Evolutionary conservation across 441 rosid genomes (phyloP).

Genomic region (Corymbia calophylla): DNA sequence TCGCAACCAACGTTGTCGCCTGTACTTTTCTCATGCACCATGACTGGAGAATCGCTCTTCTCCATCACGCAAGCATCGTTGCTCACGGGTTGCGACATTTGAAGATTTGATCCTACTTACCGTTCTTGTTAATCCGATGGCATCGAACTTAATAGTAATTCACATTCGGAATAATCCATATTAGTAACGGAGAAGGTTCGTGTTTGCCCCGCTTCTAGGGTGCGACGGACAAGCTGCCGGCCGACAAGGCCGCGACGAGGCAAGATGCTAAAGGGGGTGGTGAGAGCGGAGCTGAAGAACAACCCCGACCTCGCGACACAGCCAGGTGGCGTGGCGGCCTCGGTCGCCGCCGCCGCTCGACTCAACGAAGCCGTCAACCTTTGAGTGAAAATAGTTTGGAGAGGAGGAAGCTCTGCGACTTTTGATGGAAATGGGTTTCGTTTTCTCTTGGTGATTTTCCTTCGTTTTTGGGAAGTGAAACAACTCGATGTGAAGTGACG

Average conservation of each 20-base stretch:
- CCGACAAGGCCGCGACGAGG: slow-evolving; percentile 56
- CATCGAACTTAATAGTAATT: background rate
- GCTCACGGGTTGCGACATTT: too few relatives aligned
- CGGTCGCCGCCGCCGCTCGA: slow-evolving; percentile 59
- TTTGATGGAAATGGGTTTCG: background rate
- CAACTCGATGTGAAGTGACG: background rate
- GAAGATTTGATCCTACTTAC: too few relatives aligned
- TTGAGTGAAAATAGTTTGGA: background rate
- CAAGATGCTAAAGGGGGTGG: slow-evolving; percentile 59
- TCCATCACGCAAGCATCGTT: too few relatives aligned
- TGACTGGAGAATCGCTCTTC: too few relatives aligned
- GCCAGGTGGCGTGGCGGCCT: slow-evolving; percentile 65
- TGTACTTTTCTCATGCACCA: too few relatives aligned
- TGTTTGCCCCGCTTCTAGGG: slow-evolving; percentile 19
- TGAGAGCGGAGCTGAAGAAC: slow-evolving; percentile 55
- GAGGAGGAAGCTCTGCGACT: background rate
- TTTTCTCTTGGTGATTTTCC: background rate
- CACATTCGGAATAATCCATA: background rate
- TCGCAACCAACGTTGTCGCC: too few relatives aligned
- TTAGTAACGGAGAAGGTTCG: background rate
- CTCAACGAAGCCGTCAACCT: slow-evolving; percentile 26
- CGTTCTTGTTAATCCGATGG: too few relatives aligned
- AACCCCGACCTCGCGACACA: slow-evolving; percentile 28
- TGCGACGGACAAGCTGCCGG: slow-evolving; percentile 34
- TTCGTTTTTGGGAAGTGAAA: background rate